Evolutionary conservation across 2,329 filamentous ascomycete species (phyloP).

Genomic region (Fusarium irregulare): DNA sequence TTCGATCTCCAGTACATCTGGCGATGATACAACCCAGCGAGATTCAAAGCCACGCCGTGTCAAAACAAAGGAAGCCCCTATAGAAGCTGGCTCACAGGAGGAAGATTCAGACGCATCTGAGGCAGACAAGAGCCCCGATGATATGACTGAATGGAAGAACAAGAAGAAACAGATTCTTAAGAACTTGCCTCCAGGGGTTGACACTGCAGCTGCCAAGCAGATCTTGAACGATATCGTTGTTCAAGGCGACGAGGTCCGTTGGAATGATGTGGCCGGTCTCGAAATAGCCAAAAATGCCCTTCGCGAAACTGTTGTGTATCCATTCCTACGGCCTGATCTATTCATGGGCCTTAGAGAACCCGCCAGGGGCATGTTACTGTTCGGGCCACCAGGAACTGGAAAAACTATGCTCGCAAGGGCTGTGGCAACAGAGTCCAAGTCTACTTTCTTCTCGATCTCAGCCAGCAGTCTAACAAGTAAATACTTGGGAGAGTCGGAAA

Average conservation of each 20-base stretch:
- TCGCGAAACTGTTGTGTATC: slow-evolving; percentile 96
- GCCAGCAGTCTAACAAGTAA: slow-evolving; percentile 95
- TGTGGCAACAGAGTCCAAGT: slow-evolving; percentile 94
- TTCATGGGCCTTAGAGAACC: slow-evolving; percentile 97
- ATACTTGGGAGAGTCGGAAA: slow-evolving; percentile 95
- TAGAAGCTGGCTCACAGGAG: slow-evolving; percentile 60
- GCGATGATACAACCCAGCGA: slow-evolving; percentile 38
- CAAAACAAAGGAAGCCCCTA: slow-evolving; percentile 49
- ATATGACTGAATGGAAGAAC: slow-evolving; percentile 67
- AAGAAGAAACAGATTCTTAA: slow-evolving; percentile 76
- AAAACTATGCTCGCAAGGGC: slow-evolving; percentile 95
- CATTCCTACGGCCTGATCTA: slow-evolving; percentile 91
- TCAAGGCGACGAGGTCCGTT: slow-evolving; percentile 92
- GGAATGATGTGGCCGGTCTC: slow-evolving; percentile 92
- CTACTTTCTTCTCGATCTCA: slow-evolving; percentile 97
- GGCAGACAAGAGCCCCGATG: slow-evolving; percentile 54
- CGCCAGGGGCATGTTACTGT: slow-evolving; percentile 92
- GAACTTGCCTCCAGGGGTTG: slow-evolving; percentile 83
- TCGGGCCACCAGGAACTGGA: slow-evolving; percentile 96
- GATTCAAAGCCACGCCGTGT: slow-evolving; percentile 42
- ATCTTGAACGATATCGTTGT: slow-evolving; percentile 97
- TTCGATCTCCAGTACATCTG: slow-evolving; percentile 46
- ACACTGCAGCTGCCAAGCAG: slow-evolving; percentile 84
- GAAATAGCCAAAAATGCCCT: slow-evolving; percentile 91
- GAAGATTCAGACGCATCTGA: slow-evolving; percentile 59